Evolutionary conservation across 192 early-diverging fungal genomes (phyloP), one percentile per base, ranked within the genome.

Genomic region (Gryganskiella cystojenkinii): DNA sequence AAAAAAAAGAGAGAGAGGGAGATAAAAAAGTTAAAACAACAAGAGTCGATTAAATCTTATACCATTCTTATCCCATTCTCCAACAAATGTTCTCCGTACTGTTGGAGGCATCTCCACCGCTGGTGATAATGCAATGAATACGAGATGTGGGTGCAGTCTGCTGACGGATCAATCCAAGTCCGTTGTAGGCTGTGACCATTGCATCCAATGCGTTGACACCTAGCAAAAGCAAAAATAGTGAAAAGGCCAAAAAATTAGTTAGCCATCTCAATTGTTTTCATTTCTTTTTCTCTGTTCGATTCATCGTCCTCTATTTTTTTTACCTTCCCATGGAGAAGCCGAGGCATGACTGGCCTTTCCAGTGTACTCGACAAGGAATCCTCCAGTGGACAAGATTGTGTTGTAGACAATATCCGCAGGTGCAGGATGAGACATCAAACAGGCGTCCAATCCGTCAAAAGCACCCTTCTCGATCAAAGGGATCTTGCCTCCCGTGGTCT

Each of bases 161-260:
- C 60, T 94, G 90, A 53, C 94, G 84, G 71, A 94, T 67, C 61
- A 91, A 82, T 17, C 87, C 86, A 44, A 94, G 81, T 19, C 72
- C 83, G 33, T 87, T 86, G 83, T 91, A 90, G 3, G 90, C 87
- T 42, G 84, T 80, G 3, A 86, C 84, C 24, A 89, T 65, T 4
- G 93, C 94, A 78, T 95, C 92, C 28, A 95, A 84, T 1, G 95
- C 94, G 78, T 96, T 96, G 45, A 90, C 71, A 42, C 91, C 90
- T 83, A 53, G 28, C 17, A 35, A 4, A 10, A 56, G 28, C 2
- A 20, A 8, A 34, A 34, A 61, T 6, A 61, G 30, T 2, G 24
- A 22, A 51, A 17, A n/a, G 22, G n/a, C n/a, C n/a, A n/a, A n/a
- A n/a, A n/a, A n/a, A n/a, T n/a, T n/a, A n/a, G n/a, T n/a, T n/a